These are phyloP conservation scores for Heritiera fomes DNA, from an alignment of 345 rosid genomes.

Conservation along the genomic window DNA sequence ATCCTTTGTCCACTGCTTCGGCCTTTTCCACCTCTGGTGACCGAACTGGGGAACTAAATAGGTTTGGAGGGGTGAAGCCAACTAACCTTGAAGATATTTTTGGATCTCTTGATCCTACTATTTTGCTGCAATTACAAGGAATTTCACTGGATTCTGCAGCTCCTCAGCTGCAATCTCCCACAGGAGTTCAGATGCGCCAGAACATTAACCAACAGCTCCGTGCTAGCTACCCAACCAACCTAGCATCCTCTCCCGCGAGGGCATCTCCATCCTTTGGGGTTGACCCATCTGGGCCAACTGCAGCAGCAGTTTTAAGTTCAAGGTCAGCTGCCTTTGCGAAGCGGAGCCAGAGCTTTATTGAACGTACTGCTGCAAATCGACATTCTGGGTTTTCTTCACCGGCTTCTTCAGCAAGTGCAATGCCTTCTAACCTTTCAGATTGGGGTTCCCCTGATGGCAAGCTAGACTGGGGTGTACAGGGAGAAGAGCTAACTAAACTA, in stretches of 20 bases:
- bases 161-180: constrained; percentile 42
- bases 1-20: constrained; percentile 41
- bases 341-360: constrained; percentile 74
- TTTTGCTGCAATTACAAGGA: constrained; percentile 47
- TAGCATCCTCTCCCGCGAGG: constrained; percentile 56
- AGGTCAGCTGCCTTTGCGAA: constrained; percentile 67
- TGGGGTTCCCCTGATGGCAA: constrained; percentile 87
- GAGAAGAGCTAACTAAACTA: constrained; percentile 70
- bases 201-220: constrained; percentile 55
- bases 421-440: constrained; percentile 41
- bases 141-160: constrained; percentile 39
- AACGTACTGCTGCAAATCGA: constrained; percentile 45
- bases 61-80: constrained; percentile 61
- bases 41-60: constrained; percentile 45
- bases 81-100: constrained; percentile 68
- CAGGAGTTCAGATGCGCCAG: constrained; percentile 46
- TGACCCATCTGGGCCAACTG: constrained; percentile 41
- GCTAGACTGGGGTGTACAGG: constrained; percentile 75
- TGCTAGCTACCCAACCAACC: constrained; percentile 45
- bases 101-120: constrained; percentile 44
- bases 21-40: constrained; percentile 46
- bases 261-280: constrained; percentile 41
- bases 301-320: constrained; percentile 52
- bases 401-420: constrained; percentile 33
- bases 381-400: constrained; percentile 43